Evolutionary conservation across 2,329 filamentous ascomycete species (phyloP).

Genomic region (Calonectria hongkongensis): DNA sequence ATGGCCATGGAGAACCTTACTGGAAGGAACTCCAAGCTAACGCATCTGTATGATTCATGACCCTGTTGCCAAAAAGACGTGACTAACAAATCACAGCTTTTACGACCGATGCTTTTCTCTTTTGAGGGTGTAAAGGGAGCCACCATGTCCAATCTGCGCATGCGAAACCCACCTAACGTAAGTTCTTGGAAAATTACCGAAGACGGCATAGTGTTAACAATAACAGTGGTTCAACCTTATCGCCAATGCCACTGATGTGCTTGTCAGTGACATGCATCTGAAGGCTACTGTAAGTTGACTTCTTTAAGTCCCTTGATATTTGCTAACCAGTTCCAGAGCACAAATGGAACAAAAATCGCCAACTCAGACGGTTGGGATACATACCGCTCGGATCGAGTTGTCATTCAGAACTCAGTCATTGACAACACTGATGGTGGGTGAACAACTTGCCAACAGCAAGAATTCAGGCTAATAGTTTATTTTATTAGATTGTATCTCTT

Average conservation of each 20-base stretch:
- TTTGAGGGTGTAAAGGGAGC: slow-evolving; percentile 65
- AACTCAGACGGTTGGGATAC: slow-evolving; percentile 82
- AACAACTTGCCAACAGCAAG: no score
- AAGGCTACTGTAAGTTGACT: slow-evolving; percentile 63
- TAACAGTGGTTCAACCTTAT: slow-evolving; percentile 72
- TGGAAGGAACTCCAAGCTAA: slow-evolving; percentile 50
- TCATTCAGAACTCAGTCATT: slow-evolving; percentile 80
- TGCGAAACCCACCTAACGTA: slow-evolving; percentile 72
- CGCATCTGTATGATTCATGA: slow-evolving; percentile 39
- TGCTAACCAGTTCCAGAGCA: slow-evolving; percentile 41
- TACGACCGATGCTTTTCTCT: slow-evolving; percentile 50
- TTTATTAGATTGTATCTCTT: slow-evolving; percentile 77
- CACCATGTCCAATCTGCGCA: slow-evolving; percentile 75
- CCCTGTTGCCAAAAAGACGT: slow-evolving; percentile 74
- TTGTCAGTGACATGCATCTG: slow-evolving; percentile 79
- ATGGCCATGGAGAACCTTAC: slow-evolving; percentile 59
- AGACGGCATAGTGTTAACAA: not conserved
- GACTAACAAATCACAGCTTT: slow-evolving; percentile 62
- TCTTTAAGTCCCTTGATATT: rapidly evolving
- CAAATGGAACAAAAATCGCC: slow-evolving; percentile 50
- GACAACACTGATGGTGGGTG: slow-evolving; percentile 52
- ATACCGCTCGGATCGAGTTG: slow-evolving; percentile 76
- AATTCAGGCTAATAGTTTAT: not conserved
- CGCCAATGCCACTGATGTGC: slow-evolving; percentile 78
- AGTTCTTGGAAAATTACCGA: not conserved